Conservation (phyloP, 352 stramenopile species). For the Phytophthora lateralis region DNA sequence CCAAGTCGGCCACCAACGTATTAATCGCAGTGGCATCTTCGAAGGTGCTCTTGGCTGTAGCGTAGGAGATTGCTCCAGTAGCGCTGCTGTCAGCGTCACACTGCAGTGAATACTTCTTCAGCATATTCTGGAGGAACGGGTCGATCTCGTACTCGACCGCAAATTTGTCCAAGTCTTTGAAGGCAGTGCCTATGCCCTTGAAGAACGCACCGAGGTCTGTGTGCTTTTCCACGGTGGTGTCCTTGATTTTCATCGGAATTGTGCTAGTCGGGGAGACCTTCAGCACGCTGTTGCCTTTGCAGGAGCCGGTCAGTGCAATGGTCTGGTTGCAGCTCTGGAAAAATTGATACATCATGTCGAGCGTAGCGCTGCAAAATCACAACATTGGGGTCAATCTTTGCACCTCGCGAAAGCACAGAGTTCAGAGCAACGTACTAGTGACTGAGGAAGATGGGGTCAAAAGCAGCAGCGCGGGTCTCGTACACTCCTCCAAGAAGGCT, state of each 20-base stretch:
- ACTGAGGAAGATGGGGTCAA: slow-evolving; percentile 53
- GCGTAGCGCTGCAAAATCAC: slow-evolving; percentile 40
- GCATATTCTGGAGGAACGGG: slow-evolving; percentile 58
- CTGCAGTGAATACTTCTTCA: slow-evolving; percentile 58
- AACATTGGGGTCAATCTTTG: slow-evolving; percentile 6
- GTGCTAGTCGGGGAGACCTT: slow-evolving; percentile 38
- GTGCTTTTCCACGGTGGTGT: slow-evolving; percentile 38
- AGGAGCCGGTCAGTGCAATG: slow-evolving; percentile 38
- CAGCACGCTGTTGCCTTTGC: slow-evolving; percentile 21
- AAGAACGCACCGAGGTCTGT: slow-evolving; percentile 39
- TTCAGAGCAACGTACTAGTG: slow-evolving; percentile 45
- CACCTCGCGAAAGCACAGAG: background rate
- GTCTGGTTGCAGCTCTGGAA: slow-evolving; percentile 62
- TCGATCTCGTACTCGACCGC: slow-evolving; percentile 64
- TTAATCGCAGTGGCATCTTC: slow-evolving; percentile 51
- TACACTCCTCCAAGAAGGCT: slow-evolving; percentile 48
- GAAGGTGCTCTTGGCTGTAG: slow-evolving; percentile 44
- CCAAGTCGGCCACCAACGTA: slow-evolving; percentile 58
- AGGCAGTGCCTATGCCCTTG: slow-evolving; percentile 36
- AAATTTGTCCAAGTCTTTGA: slow-evolving; percentile 44
- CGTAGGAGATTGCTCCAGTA: slow-evolving; percentile 43
- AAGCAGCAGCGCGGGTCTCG: slow-evolving; percentile 46
- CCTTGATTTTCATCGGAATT: slow-evolving; percentile 44
- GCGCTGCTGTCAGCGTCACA: slow-evolving; percentile 42
- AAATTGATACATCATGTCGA: slow-evolving; percentile 70